Evolutionary conservation across 176 grass and related monocot species (phyloP), one percentile per base, ranked within the genome.

Genomic region (Thalia dealbata): DNA sequence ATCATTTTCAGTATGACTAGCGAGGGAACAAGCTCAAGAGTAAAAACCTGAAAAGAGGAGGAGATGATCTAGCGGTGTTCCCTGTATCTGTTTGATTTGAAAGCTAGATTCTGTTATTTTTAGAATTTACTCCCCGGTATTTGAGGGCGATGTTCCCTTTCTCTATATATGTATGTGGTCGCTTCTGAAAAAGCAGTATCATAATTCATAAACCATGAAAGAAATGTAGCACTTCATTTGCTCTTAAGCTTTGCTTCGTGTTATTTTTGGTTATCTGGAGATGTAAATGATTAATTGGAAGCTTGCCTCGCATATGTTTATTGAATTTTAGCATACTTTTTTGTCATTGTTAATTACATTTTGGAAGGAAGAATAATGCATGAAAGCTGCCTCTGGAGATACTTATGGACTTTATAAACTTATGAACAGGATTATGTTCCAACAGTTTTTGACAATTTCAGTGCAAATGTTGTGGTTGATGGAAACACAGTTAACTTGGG

Each of bases 401-500:
- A 68, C 6, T 68, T 43, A 68, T 45, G 19, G 8, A 23, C 35
- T 68, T 43, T 7, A 42, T 22, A n/a, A n/a, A n/a, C 32, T 68
- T 22, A 32, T 44, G 18, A 68, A 8, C 65, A 84, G 78, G 82
- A 84, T 67, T 84, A 84, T 75, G 82, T 84, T 51, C 82, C 82
- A 22, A 84, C 82, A 80, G 65, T 68, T 3, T 68, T 68, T 68
- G 65, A 68, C 65, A 68, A 68, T 44, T 68, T 68, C 65, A 68
- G 82, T 27, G 82, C 82, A 32, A 84, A 84, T 67, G 82, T 84
- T 24, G 56, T 84, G 26, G 82, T 84, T 26, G 78, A 80, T 14
- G 78, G 82, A 59, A 84, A 73, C 73, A 84, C 82, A 27, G 82
- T 84, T 59, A 84, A 84, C 78, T 78, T 84, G 18, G 82, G 78